Conservation (phyloP, 108 stramenopile genomes). For the Bacterosira constricta region DNA sequence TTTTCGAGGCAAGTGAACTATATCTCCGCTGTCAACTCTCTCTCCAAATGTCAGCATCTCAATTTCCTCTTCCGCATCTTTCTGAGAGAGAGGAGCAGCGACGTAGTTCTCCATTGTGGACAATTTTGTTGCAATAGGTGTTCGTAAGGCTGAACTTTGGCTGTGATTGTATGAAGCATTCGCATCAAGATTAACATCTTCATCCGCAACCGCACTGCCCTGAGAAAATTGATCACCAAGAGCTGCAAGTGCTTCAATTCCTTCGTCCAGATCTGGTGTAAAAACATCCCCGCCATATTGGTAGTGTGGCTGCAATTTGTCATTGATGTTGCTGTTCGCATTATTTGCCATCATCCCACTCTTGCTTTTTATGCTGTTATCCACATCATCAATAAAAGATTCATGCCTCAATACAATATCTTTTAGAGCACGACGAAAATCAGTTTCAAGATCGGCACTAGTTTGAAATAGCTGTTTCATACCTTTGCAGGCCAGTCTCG, state of each 20-base stretch:
- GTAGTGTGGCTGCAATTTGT: too few species aligned
- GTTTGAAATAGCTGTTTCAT: conserved; percentile 63
- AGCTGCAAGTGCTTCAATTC: conserved; percentile 57
- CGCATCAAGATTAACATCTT: conserved; percentile 1
- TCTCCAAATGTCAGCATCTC: conserved; percentile 52
- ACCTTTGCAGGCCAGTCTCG: conserved; percentile 65
- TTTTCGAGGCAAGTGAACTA: conserved; percentile 34
- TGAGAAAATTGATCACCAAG: conserved; percentile 55
- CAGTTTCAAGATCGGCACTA: conserved; percentile 68
- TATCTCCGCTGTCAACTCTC: conserved; percentile 63
- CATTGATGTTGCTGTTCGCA: not conserved
- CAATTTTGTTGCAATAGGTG: conserved; percentile 5
- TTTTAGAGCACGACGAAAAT: conserved; percentile 65
- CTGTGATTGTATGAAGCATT: not conserved
- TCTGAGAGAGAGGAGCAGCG: conserved; percentile 35
- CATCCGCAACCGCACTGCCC: conserved; percentile 11
- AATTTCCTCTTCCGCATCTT: conserved; percentile 51
- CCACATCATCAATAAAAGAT: conserved; percentile 30
- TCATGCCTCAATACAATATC: conserved; percentile 59
- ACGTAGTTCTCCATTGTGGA: conserved; percentile 35
- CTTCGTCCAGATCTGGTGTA: conserved; percentile 53
- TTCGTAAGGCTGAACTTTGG: not conserved
- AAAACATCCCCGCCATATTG: not conserved
- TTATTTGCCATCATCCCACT: not conserved
- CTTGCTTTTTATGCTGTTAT: conserved; percentile 9